These are phyloP conservation scores for Dichotomopilus funicola DNA, from an alignment of 2,329 filamentous ascomycete genomes.

Conservation along the genomic window DNA sequence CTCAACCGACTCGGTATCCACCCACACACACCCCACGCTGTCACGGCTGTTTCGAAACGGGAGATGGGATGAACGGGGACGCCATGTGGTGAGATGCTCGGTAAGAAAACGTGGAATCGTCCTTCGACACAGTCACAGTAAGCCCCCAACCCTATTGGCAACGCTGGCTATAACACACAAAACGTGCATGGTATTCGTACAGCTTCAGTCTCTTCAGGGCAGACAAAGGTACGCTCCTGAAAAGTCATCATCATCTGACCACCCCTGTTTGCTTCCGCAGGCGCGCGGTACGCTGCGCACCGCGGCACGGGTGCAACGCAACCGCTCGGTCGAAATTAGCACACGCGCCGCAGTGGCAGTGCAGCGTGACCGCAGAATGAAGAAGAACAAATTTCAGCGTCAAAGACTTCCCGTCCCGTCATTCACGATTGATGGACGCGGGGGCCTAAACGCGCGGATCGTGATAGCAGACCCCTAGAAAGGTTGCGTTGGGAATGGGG, in stretches of 20 bases:
- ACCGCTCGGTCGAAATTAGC: not conserved
- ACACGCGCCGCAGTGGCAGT: constrained; percentile 8
- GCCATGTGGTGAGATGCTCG: constrained; percentile 6
- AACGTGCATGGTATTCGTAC: not conserved
- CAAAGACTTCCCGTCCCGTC: no score
- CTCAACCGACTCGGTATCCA: no score
- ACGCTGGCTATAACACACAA: not conserved
- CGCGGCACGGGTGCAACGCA: constrained; percentile 4
- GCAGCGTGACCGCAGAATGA: constrained; percentile 5
- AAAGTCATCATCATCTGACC: not conserved
- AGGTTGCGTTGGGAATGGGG: not conserved
- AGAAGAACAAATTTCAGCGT: not conserved
- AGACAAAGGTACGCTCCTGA: no score
- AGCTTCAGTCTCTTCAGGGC: no score
- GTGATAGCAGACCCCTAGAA: not conserved
- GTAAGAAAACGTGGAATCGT: constrained; percentile 5
- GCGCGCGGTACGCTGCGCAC: constrained; percentile 2
- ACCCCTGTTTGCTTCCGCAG: not conserved
- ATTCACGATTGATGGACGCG: no score
- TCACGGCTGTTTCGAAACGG: not conserved
- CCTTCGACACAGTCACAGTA: not conserved
- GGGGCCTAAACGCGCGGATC: not conserved
- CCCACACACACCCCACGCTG: not conserved
- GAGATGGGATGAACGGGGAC: constrained; percentile 2
- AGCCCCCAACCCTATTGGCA: not conserved